A percentile compares a stretch with the other conserved stretches of the same genome.
Conservation (phyloP, 2,329 filamentous ascomycete genomes). For the Verticillium isaacii region DNA sequence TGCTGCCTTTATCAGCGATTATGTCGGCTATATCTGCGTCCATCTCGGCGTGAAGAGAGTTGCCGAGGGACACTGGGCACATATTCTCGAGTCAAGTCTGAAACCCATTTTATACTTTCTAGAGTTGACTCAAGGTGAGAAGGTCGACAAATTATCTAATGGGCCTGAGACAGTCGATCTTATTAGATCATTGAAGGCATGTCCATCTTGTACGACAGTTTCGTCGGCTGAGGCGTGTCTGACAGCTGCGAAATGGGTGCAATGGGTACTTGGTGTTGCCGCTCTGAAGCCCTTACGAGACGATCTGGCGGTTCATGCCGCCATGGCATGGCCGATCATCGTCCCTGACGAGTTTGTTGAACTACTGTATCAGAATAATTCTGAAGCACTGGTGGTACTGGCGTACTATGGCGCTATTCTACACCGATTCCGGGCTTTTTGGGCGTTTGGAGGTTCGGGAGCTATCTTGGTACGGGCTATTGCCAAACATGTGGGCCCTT, state of each 20-base stretch:
- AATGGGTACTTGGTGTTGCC: slow-evolving; percentile 12
- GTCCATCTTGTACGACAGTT: too few relatives aligned
- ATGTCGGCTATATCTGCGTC: too few relatives aligned
- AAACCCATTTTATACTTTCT: slow-evolving; percentile 13
- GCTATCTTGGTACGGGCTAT: slow-evolving; percentile 24
- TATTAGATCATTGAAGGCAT: neutral
- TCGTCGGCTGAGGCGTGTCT: slow-evolving; percentile 4
- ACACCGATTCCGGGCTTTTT: slow-evolving; percentile 25
- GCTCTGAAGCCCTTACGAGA: neutral
- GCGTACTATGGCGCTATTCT: slow-evolving; percentile 37
- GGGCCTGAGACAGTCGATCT: slow-evolving; percentile 2
- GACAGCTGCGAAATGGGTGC: slow-evolving; percentile 6
- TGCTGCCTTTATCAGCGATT: too few relatives aligned
- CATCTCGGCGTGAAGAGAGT: slow-evolving; percentile 3
- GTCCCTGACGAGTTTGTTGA: slow-evolving; percentile 25
- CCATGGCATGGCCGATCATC: slow-evolving; percentile 30
- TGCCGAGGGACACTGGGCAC: slow-evolving; percentile 11
- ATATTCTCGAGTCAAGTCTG: slow-evolving; percentile 17
- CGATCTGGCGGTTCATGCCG: slow-evolving; percentile 11
- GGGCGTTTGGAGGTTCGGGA: slow-evolving; percentile 28
- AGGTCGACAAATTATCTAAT: neutral
- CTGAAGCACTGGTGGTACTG: slow-evolving; percentile 33
- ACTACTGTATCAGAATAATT: slow-evolving; percentile 25
- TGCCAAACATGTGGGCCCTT: slow-evolving; percentile 23
- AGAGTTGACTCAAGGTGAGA: neutral